Percentiles rank a stretch among this genome's conserved stretches.
These are phyloP conservation scores for Alternaria sp. DNA, from an alignment of 2,329 filamentous ascomycete species.

Conservation along the genomic window DNA sequence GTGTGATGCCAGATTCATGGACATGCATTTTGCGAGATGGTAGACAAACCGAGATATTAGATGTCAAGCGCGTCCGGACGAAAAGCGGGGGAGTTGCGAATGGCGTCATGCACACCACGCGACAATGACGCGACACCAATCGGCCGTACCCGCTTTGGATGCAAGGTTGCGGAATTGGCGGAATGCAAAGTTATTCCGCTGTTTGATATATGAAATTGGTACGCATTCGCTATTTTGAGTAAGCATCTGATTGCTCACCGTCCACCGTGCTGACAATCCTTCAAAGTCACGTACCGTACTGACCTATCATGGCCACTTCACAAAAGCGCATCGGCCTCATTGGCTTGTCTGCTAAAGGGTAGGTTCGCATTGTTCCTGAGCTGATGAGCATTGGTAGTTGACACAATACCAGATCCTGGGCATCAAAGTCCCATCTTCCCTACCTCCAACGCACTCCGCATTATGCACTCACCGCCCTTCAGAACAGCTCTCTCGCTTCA, in stretches of 20 bases:
- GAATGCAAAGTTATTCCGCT: neutral
- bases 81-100: neutral
- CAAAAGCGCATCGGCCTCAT: slow-evolving; percentile 39
- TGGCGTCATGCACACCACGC: neutral
- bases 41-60: neutral
- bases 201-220: neutral
- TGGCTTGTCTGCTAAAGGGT: slow-evolving; percentile 43
- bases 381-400: neutral
- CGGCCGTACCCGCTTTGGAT: neutral
- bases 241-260: neutral
- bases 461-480: slow-evolving; percentile 58
- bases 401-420: slow-evolving; percentile 42
- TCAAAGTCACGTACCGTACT: neutral
- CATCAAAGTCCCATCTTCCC: slow-evolving; percentile 47
- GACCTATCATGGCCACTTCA: neutral
- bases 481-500: slow-evolving; percentile 52
- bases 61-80: neutral
- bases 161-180: neutral
- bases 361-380: neutral
- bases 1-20: neutral
- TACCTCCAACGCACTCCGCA: slow-evolving; percentile 41
- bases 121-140: neutral
- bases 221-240: neutral
- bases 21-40: no score
- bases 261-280: neutral